A percentile compares a stretch with the other conserved stretches of the same genome.
phyloP scores from a whole-genome alignment of 148 eudicot species.

The Rhododendron simsii region DNA sequence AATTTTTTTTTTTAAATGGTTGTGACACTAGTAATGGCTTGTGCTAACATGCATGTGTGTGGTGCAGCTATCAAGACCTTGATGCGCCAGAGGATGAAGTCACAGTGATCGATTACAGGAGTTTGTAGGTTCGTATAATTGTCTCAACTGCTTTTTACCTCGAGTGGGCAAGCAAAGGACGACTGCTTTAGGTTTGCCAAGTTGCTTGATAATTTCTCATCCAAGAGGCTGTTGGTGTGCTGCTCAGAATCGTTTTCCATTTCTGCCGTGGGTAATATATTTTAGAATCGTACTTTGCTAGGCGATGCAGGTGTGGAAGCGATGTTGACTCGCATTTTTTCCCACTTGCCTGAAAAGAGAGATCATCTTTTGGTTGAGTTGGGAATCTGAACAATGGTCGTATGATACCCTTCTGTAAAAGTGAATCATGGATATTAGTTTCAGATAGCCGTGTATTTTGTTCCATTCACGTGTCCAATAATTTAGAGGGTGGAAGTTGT shows the following conservation, averaged over 20 bases:
- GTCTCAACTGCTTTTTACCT: not conserved
- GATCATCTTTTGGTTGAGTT: not conserved
- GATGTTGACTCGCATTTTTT: not conserved
- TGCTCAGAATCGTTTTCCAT: not conserved
- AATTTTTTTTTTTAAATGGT: not conserved
- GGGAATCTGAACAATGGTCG: not conserved
- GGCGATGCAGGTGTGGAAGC: not conserved
- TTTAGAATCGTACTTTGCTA: not conserved
- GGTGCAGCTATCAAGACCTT: slow-evolving; percentile 83
- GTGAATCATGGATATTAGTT: not conserved
- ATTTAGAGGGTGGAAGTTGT: not conserved
- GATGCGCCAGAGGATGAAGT: slow-evolving; percentile 99
- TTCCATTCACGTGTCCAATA: not conserved
- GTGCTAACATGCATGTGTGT: slow-evolving; percentile 8
- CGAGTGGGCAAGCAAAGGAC: not conserved
- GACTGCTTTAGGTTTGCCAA: not conserved
- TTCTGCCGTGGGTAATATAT: not conserved
- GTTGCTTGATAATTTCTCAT: not conserved
- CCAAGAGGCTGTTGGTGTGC: slow-evolving; percentile 4
- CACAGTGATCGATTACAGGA: slow-evolving; percentile 95
- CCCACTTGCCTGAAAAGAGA: not conserved
- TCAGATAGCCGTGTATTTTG: not conserved
- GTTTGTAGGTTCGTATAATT: slow-evolving; percentile 38
- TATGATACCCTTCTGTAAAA: not conserved
- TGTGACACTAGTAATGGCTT: not conserved